Conservation (phyloP, 176 grass and related monocot species). For the Juncus inflexus region DNA sequence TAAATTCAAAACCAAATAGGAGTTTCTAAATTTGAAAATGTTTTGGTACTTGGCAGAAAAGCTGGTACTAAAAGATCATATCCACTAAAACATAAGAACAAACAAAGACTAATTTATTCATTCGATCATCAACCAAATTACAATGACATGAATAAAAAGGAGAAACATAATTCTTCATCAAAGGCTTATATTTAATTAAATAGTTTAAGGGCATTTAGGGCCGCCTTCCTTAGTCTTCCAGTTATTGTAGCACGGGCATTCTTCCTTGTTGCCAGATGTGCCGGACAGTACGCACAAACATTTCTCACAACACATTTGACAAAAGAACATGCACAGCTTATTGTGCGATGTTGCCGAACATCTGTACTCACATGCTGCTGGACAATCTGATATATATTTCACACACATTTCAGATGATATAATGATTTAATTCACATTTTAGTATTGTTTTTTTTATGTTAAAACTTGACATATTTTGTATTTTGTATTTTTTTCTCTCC, state of each 20-base stretch:
- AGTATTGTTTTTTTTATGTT: background rate
- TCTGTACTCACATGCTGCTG: background rate
- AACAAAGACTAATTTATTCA: too few species aligned
- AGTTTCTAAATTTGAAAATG: too few species aligned
- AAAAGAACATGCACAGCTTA: conserved; percentile 28
- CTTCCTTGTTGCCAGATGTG: conserved; percentile 43
- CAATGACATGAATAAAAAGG: too few species aligned
- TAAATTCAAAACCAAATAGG: too few species aligned
- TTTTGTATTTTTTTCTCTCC: too few species aligned
- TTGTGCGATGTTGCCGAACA: conserved; percentile 17
- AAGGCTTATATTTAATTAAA: too few species aligned
- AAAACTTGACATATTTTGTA: background rate
- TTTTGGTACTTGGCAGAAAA: too few species aligned
- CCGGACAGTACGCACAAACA: conserved; percentile 23
- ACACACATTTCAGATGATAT: background rate
- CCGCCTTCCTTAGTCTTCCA: conserved; percentile 51
- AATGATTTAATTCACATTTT: background rate
- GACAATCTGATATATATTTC: conserved; percentile 7
- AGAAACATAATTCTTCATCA: too few species aligned
- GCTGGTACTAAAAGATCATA: too few species aligned
- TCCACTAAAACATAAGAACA: too few species aligned
- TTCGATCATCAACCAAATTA: too few species aligned
- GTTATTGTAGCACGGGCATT: conserved; percentile 48
- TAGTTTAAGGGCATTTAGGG: conserved; percentile 42
- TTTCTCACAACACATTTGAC: conserved; percentile 13